Base-by-base conservation (phyloP, 108 stramenopile genomes). In the Schizochytrium sp. region DNA sequence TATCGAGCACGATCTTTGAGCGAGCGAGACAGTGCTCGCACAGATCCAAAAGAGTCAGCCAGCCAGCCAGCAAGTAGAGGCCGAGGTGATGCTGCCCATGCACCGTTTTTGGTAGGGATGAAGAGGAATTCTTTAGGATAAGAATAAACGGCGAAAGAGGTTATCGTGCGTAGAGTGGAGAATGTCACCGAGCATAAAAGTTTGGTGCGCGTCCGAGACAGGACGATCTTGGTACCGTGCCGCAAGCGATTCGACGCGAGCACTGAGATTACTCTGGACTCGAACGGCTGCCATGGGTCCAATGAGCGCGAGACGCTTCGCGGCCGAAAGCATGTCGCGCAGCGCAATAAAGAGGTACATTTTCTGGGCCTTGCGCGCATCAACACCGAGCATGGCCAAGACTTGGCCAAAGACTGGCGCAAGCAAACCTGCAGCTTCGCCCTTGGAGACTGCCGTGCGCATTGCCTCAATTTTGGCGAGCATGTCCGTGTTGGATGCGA, bases 321-420 rank as follows among this genome's bases (percentile, higher is more conserved):
- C 76, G 19, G 76, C 76, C 6, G 76, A 83, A 23, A 83, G 48
- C 76, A 83, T 83, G 76, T 83, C 76, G 6, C 76, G 45, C 45
- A 83, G 45, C 12, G 76, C 76, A 47, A 83, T 23, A 83, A 83
- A 83, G 19, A 83, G 28, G 5, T 53, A 83, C 76, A 83, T 83
- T 53, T 53, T 83, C 5, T 83, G 76, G 16, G 76, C 76, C 76
- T 83, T 53, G 76, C 51, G 48, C 43, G 12, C 45, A 8, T 47
- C 48, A 16, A 83, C 76, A 4, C 76, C 76, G 28, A 83, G 76
- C 76, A 83, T 47, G 19, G 48, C 76, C 48, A 12, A 21, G 76
- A 83, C 76, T 6, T 12, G 19, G 19, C 76, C 76, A 23, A 83
- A 83, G 12, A 53, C 25, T 12, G 76, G 76, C 4, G 76, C 76